Evolutionary conservation across 148 eudicot species (phyloP).

Genomic region (Gaultheria prostrata): DNA sequence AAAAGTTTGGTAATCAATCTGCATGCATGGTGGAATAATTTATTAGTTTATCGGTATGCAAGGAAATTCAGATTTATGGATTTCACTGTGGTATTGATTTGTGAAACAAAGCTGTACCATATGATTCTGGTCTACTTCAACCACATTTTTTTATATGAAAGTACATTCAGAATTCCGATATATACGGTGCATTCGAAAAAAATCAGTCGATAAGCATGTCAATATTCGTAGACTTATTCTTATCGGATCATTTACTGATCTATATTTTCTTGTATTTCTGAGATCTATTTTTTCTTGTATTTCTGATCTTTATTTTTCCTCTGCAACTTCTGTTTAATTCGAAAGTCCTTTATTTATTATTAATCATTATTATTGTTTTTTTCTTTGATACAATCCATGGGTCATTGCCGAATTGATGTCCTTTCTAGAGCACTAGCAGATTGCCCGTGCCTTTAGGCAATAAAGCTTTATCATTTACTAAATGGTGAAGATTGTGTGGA

Average conservation of each 20-base stretch:
- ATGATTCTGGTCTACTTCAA: background rate
- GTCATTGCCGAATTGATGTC: background rate
- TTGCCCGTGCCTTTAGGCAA: too few species aligned
- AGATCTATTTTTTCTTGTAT: background rate
- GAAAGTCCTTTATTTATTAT: background rate
- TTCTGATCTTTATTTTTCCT: background rate
- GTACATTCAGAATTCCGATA: background rate
- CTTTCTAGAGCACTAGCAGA: background rate
- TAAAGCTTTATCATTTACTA: background rate
- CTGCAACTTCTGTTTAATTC: background rate
- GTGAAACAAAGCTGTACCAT: background rate
- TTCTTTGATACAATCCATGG: background rate
- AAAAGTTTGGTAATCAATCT: background rate
- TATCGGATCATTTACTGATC: background rate
- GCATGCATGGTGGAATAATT: background rate
- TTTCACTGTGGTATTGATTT: background rate
- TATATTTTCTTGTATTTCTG: background rate
- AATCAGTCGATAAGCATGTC: background rate
- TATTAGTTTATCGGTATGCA: background rate
- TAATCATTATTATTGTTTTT: background rate
- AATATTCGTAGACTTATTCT: background rate
- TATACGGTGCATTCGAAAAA: background rate
- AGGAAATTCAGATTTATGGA: background rate
- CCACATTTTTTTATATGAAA: background rate
- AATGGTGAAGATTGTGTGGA: background rate